Evolutionary conservation across 129 eudicot species (phyloP), one percentile per base, ranked within the genome.

Genomic region (Oenanthe sinensis): DNA sequence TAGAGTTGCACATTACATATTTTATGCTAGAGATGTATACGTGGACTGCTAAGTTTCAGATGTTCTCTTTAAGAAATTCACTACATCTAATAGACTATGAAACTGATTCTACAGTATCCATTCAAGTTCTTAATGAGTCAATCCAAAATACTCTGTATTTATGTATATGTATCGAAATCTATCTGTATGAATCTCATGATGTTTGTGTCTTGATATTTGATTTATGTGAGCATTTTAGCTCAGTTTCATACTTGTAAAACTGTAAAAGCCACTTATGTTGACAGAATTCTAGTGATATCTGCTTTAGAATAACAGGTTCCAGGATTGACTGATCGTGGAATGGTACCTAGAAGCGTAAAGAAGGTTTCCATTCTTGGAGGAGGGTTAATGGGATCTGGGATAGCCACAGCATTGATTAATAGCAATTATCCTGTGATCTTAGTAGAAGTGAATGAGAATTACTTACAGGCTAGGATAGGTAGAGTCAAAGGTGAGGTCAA

Each of bases 331-430:
- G 99, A 95, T 82, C 80, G 65, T 72, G 98, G 97, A 70, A 77
- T 95, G 84, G 78, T 75, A 50, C 97, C 97, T 77, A 88, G 97
- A 81, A 81, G 67, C 39, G 84, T 91, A 54, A 87, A 83, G 22
- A 91, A 87, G 89, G 97, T 95, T 79, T 96, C 96, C 42, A 83
- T 95, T 81, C 90, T 95, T 74, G 98, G 98, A 69, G 98, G 98
- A 44, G 98, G 98, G 42, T 84, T 88, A 30, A 95, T 90, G 97
- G 98, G 98, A 40, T 95, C 98, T 42, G 96, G 98, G 67, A 95
- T 91, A 84, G 96, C 98, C 71, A 95, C 96, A 22, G 90, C 97
- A 55, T 77, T 95, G 76, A 81, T 95, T 79, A 86, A 88, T 47
- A 84, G 91, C 78, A 88, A 87, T 33, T 91, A 90, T 83, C 85